Conservation (phyloP, 106 monocot genomes). For the Platanthera guangdongensis region DNA sequence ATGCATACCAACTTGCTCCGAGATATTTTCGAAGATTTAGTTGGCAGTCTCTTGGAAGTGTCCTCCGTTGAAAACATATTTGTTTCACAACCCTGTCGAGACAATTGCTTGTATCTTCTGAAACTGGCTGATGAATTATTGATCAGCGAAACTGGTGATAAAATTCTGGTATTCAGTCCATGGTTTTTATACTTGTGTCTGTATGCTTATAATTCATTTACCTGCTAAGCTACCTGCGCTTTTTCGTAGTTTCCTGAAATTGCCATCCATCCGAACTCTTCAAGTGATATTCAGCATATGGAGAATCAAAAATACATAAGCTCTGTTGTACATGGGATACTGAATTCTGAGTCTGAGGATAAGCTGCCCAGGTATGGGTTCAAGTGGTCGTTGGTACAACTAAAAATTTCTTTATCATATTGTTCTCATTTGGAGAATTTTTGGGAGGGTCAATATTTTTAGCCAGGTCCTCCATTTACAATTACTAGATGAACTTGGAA, state of each 20-base stretch:
- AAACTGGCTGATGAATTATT: conserved; percentile 83
- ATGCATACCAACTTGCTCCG: conserved; percentile 30
- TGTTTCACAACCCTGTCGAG: conserved; percentile 87
- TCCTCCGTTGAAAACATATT: conserved; percentile 63
- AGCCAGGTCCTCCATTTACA: background rate
- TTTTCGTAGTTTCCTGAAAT: conserved; percentile 52
- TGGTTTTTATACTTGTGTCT: background rate
- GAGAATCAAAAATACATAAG: conserved; percentile 49
- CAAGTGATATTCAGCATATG: conserved; percentile 19
- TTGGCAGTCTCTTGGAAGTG: conserved; percentile 50
- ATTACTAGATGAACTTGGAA: background rate
- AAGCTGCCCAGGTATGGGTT: conserved; percentile 43
- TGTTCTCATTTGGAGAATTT: background rate
- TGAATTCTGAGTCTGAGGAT: conserved; percentile 47
- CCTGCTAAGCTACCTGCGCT: background rate
- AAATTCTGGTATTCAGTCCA: conserved; percentile 49
- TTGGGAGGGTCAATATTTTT: background rate
- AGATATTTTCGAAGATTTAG: conserved; percentile 82
- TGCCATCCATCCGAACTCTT: conserved; percentile 25
- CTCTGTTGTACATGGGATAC: conserved; percentile 44
- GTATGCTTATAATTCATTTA: background rate
- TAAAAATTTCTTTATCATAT: background rate
- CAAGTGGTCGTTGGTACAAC: background rate
- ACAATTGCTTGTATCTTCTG: conserved; percentile 81
- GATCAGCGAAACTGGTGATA: conserved; percentile 42